Percentiles rank a stretch among this genome's conserved stretches.
These are phyloP conservation scores for Eleusine coracana DNA, from an alignment of 176 grass and related monocot genomes.

Conservation along the genomic window DNA sequence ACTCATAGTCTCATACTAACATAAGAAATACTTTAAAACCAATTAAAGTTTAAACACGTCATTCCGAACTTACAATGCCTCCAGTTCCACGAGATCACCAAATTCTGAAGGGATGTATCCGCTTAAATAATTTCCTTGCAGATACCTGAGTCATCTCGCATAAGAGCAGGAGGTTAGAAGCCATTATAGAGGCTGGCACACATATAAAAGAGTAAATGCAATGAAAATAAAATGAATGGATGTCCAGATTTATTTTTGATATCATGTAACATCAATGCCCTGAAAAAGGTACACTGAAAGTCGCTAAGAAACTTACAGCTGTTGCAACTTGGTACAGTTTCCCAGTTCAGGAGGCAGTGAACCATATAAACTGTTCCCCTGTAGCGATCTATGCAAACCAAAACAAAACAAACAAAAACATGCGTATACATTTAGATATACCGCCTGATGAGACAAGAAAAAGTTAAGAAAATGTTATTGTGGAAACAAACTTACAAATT, in stretches of 20 bases:
- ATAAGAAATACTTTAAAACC: background rate
- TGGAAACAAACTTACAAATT: constrained; percentile 65
- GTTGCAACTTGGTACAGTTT: constrained; percentile 83
- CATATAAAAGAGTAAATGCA: constrained; percentile 26
- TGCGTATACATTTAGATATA: constrained; percentile 14
- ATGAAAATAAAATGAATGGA: background rate
- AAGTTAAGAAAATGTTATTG: constrained; percentile 22
- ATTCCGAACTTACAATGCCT: constrained; percentile 71
- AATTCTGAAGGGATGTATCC: constrained; percentile 85
- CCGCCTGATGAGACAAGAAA: constrained; percentile 8
- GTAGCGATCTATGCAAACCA: constrained; percentile 62
- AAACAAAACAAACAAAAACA: background rate
- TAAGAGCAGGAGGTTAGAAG: constrained; percentile 32
- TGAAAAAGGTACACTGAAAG: constrained; percentile 14
- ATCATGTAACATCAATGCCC: background rate
- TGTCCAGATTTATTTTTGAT: constrained; percentile 1
- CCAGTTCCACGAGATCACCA: constrained; percentile 78
- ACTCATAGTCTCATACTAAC: constrained; percentile 20
- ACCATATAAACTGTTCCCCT: constrained; percentile 96
- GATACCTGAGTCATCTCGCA: constrained; percentile 61
- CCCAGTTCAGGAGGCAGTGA: constrained; percentile 87
- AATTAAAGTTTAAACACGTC: constrained; percentile 17
- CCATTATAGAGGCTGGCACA: background rate
- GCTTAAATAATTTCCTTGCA: constrained; percentile 97
- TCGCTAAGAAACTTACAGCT: constrained; percentile 65